These are phyloP conservation scores for Tetradesmus lagerheimii DNA, from an alignment of 139 green algal species.

Conservation along the genomic window DNA sequence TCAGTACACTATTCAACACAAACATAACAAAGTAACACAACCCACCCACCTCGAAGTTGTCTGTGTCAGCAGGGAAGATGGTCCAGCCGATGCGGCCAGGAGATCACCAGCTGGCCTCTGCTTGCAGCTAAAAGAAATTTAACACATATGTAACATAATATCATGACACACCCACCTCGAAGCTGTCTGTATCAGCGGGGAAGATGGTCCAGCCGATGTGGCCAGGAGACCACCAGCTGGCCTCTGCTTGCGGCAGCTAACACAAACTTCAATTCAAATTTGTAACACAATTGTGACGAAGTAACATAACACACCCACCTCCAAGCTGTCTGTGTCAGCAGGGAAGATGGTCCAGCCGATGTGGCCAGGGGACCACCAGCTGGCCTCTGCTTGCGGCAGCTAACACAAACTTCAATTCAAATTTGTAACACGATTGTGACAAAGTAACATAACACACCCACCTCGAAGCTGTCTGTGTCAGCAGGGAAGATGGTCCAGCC, in stretches of 20 bases:
- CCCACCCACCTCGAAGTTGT: neutral
- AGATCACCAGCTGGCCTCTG: neutral
- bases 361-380: constrained; percentile 55
- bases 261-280: too few relatives aligned
- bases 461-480: constrained; percentile 81
- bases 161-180: neutral
- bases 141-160: neutral
- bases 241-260: neutral
- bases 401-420: neutral
- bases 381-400: neutral
- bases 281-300: neutral
- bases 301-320: neutral
- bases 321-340: neutral
- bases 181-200: neutral
- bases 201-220: neutral
- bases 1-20: too few relatives aligned
- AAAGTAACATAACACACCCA: constrained; percentile 29
- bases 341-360: neutral
- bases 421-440: neutral
- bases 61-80: neutral
- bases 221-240: neutral
- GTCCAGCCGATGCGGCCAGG: neutral
- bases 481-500: constrained; percentile 89
- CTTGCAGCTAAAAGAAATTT: too few relatives aligned
- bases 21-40: neutral